Evolutionary conservation across 352 stramenopile genomes (phyloP), one percentile per base, ranked within the genome.

Genomic region (Pythium coloratum): DNA sequence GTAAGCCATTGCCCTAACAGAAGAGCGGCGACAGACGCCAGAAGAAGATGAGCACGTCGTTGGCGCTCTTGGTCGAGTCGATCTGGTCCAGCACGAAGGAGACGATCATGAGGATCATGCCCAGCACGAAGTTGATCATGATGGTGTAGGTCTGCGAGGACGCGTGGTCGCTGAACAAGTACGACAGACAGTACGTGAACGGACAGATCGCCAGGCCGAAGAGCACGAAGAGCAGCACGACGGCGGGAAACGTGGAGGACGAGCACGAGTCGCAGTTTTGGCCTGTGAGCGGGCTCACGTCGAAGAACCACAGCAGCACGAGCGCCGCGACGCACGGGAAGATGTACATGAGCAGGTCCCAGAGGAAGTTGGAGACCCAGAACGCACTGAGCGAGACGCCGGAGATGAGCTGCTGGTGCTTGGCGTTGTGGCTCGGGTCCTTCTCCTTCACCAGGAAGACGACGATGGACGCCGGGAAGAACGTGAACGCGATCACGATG

Each of bases 401-500:
- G 0, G 90, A 97, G 30, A 99, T 96, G 74, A 86, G 90, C 70
- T 98, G 94, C 77, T 98, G 90, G 82, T 99, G 97, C 74, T 99
- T 99, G 2, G 96, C 92, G 73, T 98, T 98, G 70, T 87, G n/a
- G 76, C 10, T 71, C 7, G 93, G 86, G 59, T 98, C 88, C 54
- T 84, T 84, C 72, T 99, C 97, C 60, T 97, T 92, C 34, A 99
- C 97, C 36, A 99, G 73, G 76, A 99, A 99, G 6, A 95, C 93
- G 54, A 96, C 96, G 62, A 97, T 96, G 3, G 89, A 94, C 9
- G 88, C 92, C 0, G 94, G 91, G 50, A 98, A 92, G 70, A 96
- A 98, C 18, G 90, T 90, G 53, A 98, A 94, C 18, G 92, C 91
- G 44, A 98, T 90, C 71, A 65, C 64, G 57, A 98, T 94, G 57